Percentiles rank a stretch among this genome's conserved stretches.
These are phyloP conservation scores for Zymoseptoria ardabiliae DNA, from an alignment of 2,329 filamentous ascomycete genomes.

Conservation along the genomic window DNA sequence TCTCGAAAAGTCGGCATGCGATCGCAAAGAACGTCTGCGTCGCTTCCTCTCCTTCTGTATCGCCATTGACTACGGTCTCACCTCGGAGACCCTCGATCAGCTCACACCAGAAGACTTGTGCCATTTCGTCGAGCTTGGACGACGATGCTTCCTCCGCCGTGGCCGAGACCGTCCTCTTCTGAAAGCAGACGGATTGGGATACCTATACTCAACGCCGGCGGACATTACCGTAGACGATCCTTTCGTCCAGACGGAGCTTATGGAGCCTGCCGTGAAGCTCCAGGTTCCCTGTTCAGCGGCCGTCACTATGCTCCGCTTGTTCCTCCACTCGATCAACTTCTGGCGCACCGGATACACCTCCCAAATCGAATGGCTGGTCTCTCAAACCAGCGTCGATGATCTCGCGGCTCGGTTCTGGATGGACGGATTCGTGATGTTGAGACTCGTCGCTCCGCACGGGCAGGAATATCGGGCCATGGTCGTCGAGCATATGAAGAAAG, in stretches of 20 bases:
- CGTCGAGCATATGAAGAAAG: no score
- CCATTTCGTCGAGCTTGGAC: background rate
- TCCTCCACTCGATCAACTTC: background rate
- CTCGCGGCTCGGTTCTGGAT: background rate
- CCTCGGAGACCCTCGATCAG: background rate
- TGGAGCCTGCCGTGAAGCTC: background rate
- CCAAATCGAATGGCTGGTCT: background rate
- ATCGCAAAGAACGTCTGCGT: background rate
- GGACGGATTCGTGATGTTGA: background rate
- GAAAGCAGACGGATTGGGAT: background rate
- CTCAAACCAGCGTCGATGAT: background rate
- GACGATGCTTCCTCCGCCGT: background rate
- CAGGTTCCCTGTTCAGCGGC: background rate
- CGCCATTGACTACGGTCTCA: background rate
- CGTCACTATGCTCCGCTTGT: background rate
- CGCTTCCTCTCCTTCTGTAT: constrained; percentile 1
- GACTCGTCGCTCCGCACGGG: no score
- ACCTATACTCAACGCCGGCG: background rate
- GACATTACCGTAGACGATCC: background rate
- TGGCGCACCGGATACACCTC: background rate
- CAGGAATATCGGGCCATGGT: no score
- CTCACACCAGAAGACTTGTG: background rate
- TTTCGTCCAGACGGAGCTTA: background rate
- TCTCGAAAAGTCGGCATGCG: background rate
- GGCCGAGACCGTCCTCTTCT: background rate